These are phyloP conservation scores for Mycena capillaripes DNA, from an alignment of 768 basidiomycete genomes.

Conservation along the genomic window DNA sequence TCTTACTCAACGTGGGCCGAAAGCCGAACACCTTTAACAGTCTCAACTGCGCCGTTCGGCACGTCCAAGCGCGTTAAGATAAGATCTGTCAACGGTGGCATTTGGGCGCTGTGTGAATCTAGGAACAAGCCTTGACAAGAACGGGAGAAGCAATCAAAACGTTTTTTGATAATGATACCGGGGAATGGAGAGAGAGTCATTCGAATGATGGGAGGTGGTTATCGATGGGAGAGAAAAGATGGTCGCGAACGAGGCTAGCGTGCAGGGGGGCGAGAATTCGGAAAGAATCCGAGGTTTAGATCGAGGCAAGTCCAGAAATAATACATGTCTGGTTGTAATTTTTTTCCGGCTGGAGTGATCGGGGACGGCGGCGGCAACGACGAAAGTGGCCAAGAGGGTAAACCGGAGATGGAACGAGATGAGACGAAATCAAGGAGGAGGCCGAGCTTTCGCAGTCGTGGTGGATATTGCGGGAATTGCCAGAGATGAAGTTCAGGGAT, in stretches of 20 bases:
- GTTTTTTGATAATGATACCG: conserved; percentile 6
- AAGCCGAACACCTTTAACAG: background rate
- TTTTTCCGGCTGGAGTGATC: background rate
- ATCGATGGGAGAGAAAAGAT: background rate
- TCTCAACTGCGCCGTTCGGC: background rate
- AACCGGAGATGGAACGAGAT: too few species aligned
- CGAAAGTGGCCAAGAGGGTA: background rate
- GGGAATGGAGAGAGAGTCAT: background rate
- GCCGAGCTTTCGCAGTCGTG: background rate
- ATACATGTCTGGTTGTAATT: too few species aligned
- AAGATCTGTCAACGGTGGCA: conserved; percentile 11
- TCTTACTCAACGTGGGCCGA: too few species aligned
- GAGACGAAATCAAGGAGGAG: too few species aligned
- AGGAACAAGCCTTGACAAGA: background rate
- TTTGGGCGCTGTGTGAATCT: conserved; percentile 5
- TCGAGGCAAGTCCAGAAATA: background rate
- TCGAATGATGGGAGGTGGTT: background rate
- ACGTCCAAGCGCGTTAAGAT: background rate
- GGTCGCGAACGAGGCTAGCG: background rate
- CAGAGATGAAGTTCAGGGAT: too few species aligned
- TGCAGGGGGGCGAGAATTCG: background rate
- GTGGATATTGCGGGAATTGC: too few species aligned
- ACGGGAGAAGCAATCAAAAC: conserved; percentile 19
- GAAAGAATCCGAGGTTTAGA: background rate
- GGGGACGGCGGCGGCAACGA: background rate